Percentiles rank a stretch among this genome's conserved stretches.
Evolutionary conservation across 805 yeast genomes (phyloP).

Genomic region (Metschnikowia peoriensis): DNA sequence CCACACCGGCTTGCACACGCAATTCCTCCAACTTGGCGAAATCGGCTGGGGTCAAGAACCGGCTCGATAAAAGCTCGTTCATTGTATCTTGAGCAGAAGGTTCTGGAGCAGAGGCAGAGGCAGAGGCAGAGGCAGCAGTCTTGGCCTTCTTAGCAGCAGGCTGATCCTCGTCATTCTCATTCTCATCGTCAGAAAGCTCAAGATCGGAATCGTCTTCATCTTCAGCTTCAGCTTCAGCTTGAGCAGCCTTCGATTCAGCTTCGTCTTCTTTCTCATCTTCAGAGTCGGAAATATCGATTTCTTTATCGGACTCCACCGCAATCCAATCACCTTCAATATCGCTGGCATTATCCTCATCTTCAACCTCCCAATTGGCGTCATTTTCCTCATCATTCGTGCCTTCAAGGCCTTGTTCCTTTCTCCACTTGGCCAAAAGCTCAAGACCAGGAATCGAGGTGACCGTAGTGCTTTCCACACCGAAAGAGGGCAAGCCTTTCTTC

Average conservation of each 20-base stretch:
- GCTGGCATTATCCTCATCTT: constrained; percentile 44
- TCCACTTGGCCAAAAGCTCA: constrained; percentile 88
- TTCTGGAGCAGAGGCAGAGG: constrained; percentile 23
- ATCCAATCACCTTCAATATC: constrained; percentile 93
- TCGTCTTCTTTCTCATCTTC: constrained; percentile 40
- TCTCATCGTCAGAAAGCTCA: constrained; percentile 33
- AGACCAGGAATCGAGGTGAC: constrained; percentile 85
- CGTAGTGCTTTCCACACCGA: constrained; percentile 67
- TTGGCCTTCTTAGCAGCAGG: constrained; percentile 30
- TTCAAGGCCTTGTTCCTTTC: constrained; percentile 54
- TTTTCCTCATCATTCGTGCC: constrained; percentile 51
- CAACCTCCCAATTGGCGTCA: constrained; percentile 58
- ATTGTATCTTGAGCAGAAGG: constrained; percentile 30
- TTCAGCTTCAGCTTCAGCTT: constrained; percentile 43
- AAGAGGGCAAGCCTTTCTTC: constrained; percentile 51
- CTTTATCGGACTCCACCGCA: constrained; percentile 77
- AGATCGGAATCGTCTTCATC: constrained; percentile 37
- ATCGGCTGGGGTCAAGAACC: constrained; percentile 95
- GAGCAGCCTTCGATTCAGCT: constrained; percentile 65
- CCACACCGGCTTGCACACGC: constrained; percentile 79
- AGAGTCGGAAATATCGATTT: constrained; percentile 54
- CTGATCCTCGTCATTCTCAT: constrained; percentile 27
- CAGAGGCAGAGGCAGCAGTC: constrained; percentile 22
- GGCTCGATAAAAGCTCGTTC: constrained; percentile 62
- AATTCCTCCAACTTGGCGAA: constrained; percentile 93